A percentile compares a stretch with the other conserved stretches of the same genome.
Conservation (phyloP, 208 protist species). For the Trichomonas tenax region DNA sequence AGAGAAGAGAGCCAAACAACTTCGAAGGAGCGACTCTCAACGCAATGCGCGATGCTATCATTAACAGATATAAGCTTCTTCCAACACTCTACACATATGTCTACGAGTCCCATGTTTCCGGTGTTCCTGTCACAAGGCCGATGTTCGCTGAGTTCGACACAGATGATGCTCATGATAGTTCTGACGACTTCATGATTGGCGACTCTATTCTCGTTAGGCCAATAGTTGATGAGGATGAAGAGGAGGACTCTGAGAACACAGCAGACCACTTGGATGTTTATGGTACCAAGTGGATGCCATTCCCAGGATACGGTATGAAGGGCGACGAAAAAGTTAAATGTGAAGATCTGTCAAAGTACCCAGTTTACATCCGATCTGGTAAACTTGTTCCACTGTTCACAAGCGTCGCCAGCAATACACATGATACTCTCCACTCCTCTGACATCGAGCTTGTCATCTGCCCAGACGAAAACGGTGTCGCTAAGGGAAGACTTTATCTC, state of each 20-base stretch:
- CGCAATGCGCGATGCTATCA: conserved; percentile 41
- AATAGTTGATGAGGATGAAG: conserved; percentile 55
- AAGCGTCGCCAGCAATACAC: conserved; percentile 59
- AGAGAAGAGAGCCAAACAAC: conserved; percentile 85
- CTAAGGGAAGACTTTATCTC: conserved; percentile 25
- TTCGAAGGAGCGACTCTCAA: conserved; percentile 53
- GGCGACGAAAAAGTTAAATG: background rate
- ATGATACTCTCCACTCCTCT: conserved; percentile 50
- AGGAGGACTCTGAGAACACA: conserved; percentile 53
- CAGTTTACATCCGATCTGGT: conserved; percentile 70
- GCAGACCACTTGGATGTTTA: conserved; percentile 40
- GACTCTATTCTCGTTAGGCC: conserved; percentile 62
- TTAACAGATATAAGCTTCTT: conserved; percentile 62
- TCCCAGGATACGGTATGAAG: background rate
- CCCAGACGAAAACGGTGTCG: conserved; percentile 13
- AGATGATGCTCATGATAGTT: conserved; percentile 34
- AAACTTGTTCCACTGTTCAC: conserved; percentile 68
- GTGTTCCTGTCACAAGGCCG: conserved; percentile 63
- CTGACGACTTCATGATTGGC: conserved; percentile 66
- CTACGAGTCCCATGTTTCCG: conserved; percentile 57
- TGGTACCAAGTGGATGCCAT: background rate
- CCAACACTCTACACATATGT: conserved; percentile 88
- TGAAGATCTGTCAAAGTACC: conserved; percentile 45
- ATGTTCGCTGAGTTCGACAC: conserved; percentile 71
- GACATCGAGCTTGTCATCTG: conserved; percentile 40